Conservation (phyloP, 2,329 filamentous ascomycete species). For the Penicillium glabrum region DNA sequence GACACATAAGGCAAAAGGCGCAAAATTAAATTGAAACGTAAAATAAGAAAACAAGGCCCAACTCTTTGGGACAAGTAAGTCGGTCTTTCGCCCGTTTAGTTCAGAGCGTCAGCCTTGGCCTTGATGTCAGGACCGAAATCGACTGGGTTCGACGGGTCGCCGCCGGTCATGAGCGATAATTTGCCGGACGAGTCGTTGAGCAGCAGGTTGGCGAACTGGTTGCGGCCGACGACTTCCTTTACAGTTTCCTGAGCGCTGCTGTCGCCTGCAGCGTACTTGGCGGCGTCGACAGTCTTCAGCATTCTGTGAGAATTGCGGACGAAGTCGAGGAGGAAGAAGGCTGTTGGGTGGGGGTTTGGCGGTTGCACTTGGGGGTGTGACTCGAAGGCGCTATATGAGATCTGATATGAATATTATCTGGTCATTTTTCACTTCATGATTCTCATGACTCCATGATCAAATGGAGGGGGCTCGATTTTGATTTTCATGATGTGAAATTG, state of each 20-base stretch:
- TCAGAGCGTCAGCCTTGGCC: conserved; percentile 22
- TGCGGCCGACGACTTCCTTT: conserved; percentile 29
- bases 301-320: conserved; percentile 64
- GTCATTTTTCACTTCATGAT: not conserved
- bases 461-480: not conserved
- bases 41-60: not conserved
- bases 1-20: not conserved
- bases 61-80: not conserved
- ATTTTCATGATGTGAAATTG: not conserved
- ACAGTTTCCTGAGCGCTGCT: conserved; percentile 10
- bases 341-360: conserved; percentile 26
- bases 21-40: not conserved
- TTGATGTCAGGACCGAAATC: conserved; percentile 31
- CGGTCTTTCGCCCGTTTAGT: not conserved
- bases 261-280: conserved; percentile 26
- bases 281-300: conserved; percentile 24
- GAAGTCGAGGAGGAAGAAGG: conserved; percentile 64
- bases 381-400: conserved; percentile 28
- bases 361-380: conserved; percentile 34
- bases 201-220: conserved; percentile 27
- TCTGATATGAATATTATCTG: not conserved
- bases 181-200: conserved; percentile 30
- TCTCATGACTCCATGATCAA: not conserved
- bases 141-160: conserved; percentile 22
- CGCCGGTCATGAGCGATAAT: conserved; percentile 30